Evolutionary conservation across 2,329 filamentous ascomycete species (phyloP).

Genomic region (Ophiostoma ulmi): DNA sequence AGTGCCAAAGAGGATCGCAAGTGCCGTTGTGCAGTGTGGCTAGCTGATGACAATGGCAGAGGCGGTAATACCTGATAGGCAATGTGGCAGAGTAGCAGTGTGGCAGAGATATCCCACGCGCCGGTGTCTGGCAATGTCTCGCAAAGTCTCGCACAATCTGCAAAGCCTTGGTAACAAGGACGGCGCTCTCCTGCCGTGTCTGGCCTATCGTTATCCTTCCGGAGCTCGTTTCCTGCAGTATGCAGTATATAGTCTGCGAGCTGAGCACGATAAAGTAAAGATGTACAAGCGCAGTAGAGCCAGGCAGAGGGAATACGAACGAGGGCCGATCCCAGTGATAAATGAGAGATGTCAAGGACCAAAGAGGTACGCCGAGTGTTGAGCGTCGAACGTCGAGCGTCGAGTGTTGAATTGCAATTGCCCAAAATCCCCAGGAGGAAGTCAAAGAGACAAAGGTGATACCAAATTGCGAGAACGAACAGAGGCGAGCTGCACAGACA

Average conservation of each 20-base stretch:
- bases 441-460: not conserved
- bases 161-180: not conserved
- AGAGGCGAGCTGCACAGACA: not conserved
- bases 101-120: not conserved
- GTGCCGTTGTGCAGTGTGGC: not conserved
- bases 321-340: not conserved
- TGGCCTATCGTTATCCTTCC: not conserved
- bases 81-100: too few species aligned
- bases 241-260: not conserved
- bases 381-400: not conserved
- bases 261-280: not conserved
- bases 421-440: not conserved
- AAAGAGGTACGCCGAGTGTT: not conserved
- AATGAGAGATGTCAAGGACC: not conserved
- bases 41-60: not conserved
- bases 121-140: constrained; percentile 11
- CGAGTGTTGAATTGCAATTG: not conserved
- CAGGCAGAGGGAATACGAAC: not conserved
- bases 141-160: not conserved
- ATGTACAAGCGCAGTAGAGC: not conserved
- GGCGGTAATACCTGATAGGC: not conserved
- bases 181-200: not conserved
- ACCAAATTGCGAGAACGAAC: not conserved
- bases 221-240: not conserved
- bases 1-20: not conserved